A percentile compares a stretch with the other conserved stretches of the same genome.
phyloP scores from a whole-genome alignment of 805 yeast species.

The Grigorovia transvaalensis region DNA sequence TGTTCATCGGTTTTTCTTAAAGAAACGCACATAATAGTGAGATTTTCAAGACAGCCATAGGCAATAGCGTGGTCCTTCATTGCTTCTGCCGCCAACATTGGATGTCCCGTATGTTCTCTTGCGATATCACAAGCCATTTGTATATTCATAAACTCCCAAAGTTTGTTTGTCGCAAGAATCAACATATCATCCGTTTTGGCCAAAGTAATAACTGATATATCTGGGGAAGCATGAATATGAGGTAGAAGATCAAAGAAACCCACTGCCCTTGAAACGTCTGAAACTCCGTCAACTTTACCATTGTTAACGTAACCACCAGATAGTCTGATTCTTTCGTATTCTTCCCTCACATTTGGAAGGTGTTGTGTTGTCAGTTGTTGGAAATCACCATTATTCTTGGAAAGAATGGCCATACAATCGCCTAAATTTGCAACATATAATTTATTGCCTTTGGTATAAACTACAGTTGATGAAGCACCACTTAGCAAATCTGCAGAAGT shows the following conservation, averaged over 20 bases:
- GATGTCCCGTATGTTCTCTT: constrained; percentile 68
- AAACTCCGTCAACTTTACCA: constrained; percentile 74
- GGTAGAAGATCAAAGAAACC: constrained; percentile 84
- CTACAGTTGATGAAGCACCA: constrained; percentile 78
- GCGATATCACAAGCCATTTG: constrained; percentile 88
- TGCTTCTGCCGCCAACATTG: constrained; percentile 86
- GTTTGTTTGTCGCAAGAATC: constrained; percentile 68
- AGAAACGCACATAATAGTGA: constrained; percentile 71
- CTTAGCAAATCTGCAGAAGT: constrained; percentile 59
- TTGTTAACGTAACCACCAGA: constrained; percentile 87
- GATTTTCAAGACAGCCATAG: constrained; percentile 74
- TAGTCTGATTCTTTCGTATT: constrained; percentile 77
- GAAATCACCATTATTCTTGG: constrained; percentile 74
- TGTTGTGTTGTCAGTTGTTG: constrained; percentile 65
- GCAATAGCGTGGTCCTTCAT: constrained; percentile 89
- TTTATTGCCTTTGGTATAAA: constrained; percentile 61
- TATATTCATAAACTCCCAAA: constrained; percentile 77
- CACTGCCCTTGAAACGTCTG: constrained; percentile 80
- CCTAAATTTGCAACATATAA: constrained; percentile 84
- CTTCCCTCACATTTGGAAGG: constrained; percentile 68
- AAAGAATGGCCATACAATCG: constrained; percentile 72
- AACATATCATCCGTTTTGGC: constrained; percentile 72
- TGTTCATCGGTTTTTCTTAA: constrained; percentile 41
- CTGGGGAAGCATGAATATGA: constrained; percentile 82
- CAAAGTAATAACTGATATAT: constrained; percentile 49